Evolutionary conservation across 345 rosid genomes (phyloP).

Genomic region (Eucalyptus leucophloia): DNA sequence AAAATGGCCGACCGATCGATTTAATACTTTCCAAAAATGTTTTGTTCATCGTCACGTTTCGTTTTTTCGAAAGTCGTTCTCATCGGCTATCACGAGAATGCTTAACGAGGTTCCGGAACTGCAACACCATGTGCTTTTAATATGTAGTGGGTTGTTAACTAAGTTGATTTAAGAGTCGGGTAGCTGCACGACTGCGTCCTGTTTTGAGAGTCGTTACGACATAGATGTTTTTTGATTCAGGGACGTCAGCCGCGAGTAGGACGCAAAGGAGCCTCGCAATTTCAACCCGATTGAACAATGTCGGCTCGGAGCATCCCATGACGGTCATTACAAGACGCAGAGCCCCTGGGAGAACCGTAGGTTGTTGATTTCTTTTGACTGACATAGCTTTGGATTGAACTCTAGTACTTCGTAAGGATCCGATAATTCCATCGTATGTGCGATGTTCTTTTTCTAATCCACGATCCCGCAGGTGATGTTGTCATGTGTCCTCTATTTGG

Average conservation of each 20-base stretch:
- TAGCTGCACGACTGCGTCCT: neutral
- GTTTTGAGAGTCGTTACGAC: neutral
- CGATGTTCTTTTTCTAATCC: neutral
- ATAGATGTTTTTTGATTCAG: neutral
- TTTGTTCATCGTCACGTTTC: neutral
- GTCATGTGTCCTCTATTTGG: neutral
- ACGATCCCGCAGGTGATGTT: neutral
- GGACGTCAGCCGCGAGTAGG: neutral
- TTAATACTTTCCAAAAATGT: neutral
- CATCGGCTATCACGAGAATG: neutral
- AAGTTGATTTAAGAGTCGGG: neutral
- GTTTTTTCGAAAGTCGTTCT: neutral
- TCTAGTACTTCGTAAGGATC: neutral
- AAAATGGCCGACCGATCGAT: neutral
- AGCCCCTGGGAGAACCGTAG: neutral
- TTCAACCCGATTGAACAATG: neutral
- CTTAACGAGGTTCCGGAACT: neutral
- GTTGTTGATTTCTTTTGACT: neutral
- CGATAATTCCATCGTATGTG: neutral
- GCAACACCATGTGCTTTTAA: neutral
- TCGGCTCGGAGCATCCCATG: neutral
- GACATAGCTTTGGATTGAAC: neutral
- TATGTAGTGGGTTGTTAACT: neutral
- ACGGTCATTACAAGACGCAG: neutral
- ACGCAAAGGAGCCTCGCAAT: neutral